A percentile compares a stretch with the other conserved stretches of the same genome.
phyloP scores from a whole-genome alignment of 345 rosid species.

The Eucalyptus regnans region DNA sequence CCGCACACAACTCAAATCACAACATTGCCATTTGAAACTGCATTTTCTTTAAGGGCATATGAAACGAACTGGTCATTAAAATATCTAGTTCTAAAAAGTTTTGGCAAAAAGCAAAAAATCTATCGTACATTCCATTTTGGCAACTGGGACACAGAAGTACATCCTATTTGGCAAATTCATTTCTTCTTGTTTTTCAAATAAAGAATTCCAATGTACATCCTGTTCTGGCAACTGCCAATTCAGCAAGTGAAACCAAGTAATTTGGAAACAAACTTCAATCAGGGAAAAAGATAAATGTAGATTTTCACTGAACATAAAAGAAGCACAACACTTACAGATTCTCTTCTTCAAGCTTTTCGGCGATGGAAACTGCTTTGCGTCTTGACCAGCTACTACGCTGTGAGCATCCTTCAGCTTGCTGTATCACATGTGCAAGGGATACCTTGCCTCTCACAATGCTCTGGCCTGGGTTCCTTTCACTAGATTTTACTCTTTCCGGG shows the following conservation, averaged over 20 bases:
- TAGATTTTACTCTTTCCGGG: slow-evolving; percentile 20
- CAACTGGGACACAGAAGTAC: not conserved
- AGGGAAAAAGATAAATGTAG: not conserved
- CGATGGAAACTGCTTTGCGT: slow-evolving; percentile 74
- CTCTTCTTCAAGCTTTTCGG: slow-evolving; percentile 93
- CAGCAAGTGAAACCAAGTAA: not conserved
- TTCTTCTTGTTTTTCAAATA: not conserved
- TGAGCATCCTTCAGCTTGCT: slow-evolving; percentile 74
- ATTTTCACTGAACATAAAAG: not conserved
- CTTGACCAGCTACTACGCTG: slow-evolving; percentile 73
- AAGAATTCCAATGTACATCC: not conserved
- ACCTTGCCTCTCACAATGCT: slow-evolving; percentile 94
- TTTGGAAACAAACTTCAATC: not conserved
- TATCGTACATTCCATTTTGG: not conserved
- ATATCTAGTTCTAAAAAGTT: not conserved
- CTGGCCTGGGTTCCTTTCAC: slow-evolving; percentile 43
- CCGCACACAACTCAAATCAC: not conserved
- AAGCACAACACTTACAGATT: slow-evolving; percentile 52
- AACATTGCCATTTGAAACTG: not conserved
- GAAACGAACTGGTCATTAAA: not conserved
- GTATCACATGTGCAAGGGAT: slow-evolving; percentile 77
- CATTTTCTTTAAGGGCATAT: not conserved
- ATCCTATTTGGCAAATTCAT: not conserved
- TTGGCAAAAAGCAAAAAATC: not conserved
- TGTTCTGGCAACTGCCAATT: not conserved